Conservation (phyloP, 345 rosid genomes). For the Streptanthus diversifolius region DNA sequence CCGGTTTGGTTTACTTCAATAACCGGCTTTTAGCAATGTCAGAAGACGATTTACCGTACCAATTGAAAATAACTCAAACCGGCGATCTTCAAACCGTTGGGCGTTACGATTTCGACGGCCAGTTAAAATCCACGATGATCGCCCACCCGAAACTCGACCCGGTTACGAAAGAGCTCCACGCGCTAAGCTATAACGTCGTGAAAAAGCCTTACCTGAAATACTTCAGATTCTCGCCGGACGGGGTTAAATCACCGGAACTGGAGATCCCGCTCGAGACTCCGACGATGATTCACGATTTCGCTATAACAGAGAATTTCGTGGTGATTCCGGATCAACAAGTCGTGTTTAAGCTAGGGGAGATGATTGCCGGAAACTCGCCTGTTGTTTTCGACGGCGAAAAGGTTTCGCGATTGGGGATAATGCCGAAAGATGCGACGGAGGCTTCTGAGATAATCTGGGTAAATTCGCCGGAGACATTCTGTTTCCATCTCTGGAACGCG, state of each 20-base stretch:
- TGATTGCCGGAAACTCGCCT: conserved; percentile 85
- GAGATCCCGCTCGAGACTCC: conserved; percentile 65
- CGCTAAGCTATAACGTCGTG: conserved; percentile 74
- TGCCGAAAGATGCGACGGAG: conserved; percentile 53
- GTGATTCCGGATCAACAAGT: conserved; percentile 94
- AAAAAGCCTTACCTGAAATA: conserved; percentile 75
- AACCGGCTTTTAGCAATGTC: conserved; percentile 81
- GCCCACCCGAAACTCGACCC: conserved; percentile 96
- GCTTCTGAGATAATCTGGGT: conserved; percentile 66
- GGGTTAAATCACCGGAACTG: conserved; percentile 65
- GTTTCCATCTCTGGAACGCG: conserved; percentile 95
- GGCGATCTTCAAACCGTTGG: conserved; percentile 77
- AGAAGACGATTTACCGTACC: conserved; percentile 87
- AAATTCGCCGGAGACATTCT: conserved; percentile 70
- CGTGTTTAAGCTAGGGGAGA: conserved; percentile 82
- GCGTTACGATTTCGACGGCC: conserved; percentile 60
- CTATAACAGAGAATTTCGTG: conserved; percentile 76
- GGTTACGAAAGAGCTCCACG: conserved; percentile 58
- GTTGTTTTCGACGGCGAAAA: conserved; percentile 75
- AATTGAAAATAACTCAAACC: conserved; percentile 47
- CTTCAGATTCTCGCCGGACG: conserved; percentile 58
- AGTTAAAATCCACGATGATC: conserved; percentile 70
- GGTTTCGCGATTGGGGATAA: conserved; percentile 64
- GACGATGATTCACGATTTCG: conserved; percentile 98
- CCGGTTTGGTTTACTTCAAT: conserved; percentile 77